These are phyloP conservation scores for Leptographium flavum DNA, from an alignment of 2,329 filamentous ascomycete genomes.

Conservation along the genomic window DNA sequence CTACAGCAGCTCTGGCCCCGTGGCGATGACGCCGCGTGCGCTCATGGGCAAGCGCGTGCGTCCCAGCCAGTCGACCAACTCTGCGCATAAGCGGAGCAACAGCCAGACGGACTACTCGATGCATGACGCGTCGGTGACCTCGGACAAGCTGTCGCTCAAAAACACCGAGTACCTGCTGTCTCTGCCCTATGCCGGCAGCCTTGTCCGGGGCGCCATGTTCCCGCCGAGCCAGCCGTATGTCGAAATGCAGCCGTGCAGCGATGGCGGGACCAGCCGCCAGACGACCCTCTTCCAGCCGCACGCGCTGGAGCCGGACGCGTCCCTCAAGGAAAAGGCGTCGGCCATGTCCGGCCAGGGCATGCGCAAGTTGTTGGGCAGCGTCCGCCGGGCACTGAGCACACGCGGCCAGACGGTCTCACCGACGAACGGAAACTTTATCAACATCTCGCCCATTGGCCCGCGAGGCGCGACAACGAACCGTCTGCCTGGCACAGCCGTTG, in stretches of 20 bases:
- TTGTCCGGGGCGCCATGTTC: constrained; percentile 75
- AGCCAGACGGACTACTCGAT: constrained; percentile 62
- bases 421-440: constrained; percentile 31
- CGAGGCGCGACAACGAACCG: constrained; percentile 41
- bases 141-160: constrained; percentile 35
- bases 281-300: constrained; percentile 37
- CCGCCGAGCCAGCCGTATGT: constrained; percentile 75
- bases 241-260: constrained; percentile 42
- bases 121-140: no score
- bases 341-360: constrained; percentile 61
- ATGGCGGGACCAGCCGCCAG: constrained; percentile 29
- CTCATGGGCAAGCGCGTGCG: constrained; percentile 45
- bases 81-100: constrained; percentile 65
- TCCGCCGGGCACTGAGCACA: constrained; percentile 67
- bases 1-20: constrained; percentile 30
- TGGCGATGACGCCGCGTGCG: constrained; percentile 44
- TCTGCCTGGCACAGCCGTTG: constrained; percentile 43
- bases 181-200: constrained; percentile 60
- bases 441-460: constrained; percentile 33
- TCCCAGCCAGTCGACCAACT: constrained; percentile 18
- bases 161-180: constrained; percentile 45
- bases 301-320: constrained; percentile 13
- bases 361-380: constrained; percentile 73
- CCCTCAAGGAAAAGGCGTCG: constrained; percentile 32
- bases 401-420: constrained; percentile 29